Percentiles rank a stretch among this genome's conserved stretches.
phyloP scores from a whole-genome alignment of 179 eudicot genomes.

The Silene vulgaris region DNA sequence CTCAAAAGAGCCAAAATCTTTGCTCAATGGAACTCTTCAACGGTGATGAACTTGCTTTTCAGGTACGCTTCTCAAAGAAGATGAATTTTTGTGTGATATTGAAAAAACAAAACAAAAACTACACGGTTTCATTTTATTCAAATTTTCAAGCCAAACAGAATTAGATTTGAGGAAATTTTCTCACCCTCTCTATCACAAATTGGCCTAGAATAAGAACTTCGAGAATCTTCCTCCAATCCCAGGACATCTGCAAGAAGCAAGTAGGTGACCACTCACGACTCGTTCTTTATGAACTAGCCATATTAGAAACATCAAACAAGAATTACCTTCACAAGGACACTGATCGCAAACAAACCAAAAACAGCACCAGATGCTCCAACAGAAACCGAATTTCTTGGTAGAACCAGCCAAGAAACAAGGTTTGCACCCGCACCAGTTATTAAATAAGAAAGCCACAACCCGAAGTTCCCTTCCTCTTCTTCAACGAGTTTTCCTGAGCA shows the following conservation, averaged over 20 bases:
- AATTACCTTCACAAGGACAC: constrained; percentile 89
- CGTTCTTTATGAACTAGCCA: background rate
- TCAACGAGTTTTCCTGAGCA: constrained; percentile 89
- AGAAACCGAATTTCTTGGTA: constrained; percentile 89
- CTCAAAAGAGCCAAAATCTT: too few species aligned
- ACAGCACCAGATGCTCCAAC: constrained; percentile 98
- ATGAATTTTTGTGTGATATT: too few species aligned
- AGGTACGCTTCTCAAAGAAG: too few species aligned
- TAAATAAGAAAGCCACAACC: constrained; percentile 83
- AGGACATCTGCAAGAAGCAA: constrained; percentile 70
- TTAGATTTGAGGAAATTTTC: constrained; percentile 16
- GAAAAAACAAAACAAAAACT: too few species aligned
- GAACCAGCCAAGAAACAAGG: constrained; percentile 90
- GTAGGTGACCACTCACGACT: constrained; percentile 19
- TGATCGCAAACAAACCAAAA: constrained; percentile 88
- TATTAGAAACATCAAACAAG: background rate
- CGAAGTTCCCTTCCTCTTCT: constrained; percentile 95
- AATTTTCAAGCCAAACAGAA: background rate
- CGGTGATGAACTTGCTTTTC: too few species aligned
- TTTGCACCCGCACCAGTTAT: constrained; percentile 95
- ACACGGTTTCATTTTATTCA: too few species aligned
- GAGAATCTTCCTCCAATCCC: constrained; percentile 98
- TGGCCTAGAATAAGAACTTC: constrained; percentile 96
- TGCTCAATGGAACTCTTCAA: too few species aligned
- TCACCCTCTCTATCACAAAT: constrained; percentile 84